Conservation (phyloP, 768 basidiomycete genomes). For the Pulveroboletus sp. region DNA sequence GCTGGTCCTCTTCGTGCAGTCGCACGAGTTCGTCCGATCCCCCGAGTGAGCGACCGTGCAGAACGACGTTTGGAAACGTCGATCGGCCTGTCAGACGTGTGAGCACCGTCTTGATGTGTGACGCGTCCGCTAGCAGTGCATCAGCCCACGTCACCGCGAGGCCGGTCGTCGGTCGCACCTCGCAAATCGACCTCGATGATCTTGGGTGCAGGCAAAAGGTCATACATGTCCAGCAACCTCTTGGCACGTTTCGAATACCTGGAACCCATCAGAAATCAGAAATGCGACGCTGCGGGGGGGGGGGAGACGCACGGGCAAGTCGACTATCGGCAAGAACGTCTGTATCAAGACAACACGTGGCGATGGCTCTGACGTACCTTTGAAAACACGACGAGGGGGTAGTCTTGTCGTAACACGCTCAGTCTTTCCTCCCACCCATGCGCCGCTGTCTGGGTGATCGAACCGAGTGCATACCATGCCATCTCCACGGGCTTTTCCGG, state of each 20-base stretch:
- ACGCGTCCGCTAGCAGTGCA: constrained; percentile 49
- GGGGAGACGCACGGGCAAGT: constrained; percentile 77
- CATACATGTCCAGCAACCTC: constrained; percentile 55
- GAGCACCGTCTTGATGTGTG: constrained; percentile 62
- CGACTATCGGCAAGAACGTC: constrained; percentile 40
- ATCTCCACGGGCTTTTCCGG: constrained; percentile 48
- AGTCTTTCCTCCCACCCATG: constrained; percentile 36
- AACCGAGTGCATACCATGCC: constrained; percentile 52
- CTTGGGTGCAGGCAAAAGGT: constrained; percentile 61
- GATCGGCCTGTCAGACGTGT: constrained; percentile 60
- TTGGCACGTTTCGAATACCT: constrained; percentile 33
- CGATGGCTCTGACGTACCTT: constrained; percentile 48
- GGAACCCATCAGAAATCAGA: neutral
- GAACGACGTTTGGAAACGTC: constrained; percentile 76
- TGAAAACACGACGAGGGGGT: constrained; percentile 78
- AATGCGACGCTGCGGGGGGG: no score
- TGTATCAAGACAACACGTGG: neutral
- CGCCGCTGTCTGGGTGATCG: constrained; percentile 34
- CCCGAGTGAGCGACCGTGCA: constrained; percentile 62
- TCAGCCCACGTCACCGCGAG: neutral
- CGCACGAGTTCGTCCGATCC: constrained; percentile 59
- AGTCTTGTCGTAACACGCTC: constrained; percentile 40
- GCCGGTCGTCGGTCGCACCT: constrained; percentile 39
- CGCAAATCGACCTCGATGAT: constrained; percentile 76
- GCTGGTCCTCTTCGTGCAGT: constrained; percentile 42